phyloP scores from a whole-genome alignment of 2,329 filamentous ascomycete species.

The Bipolaris cookei region DNA sequence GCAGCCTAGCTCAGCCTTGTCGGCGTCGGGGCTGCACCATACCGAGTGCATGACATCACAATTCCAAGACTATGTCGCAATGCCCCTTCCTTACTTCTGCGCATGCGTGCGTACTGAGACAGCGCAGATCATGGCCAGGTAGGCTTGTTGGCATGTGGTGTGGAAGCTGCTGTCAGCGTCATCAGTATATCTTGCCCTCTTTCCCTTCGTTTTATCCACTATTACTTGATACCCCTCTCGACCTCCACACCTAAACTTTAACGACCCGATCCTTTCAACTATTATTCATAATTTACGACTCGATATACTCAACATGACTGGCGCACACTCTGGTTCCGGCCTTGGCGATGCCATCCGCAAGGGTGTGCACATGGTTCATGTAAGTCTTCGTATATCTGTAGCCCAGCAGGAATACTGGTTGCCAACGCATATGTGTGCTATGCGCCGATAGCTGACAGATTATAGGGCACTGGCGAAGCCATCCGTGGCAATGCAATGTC shows the following conservation, averaged over 20 bases:
- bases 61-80: conserved; percentile 14
- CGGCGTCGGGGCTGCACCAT: conserved; percentile 1
- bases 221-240: background rate
- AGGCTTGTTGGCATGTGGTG: conserved; percentile 10
- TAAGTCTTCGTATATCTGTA: conserved; percentile 20
- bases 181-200: conserved; percentile 1
- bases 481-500: conserved; percentile 49
- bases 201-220: background rate
- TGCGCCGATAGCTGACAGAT: conserved; percentile 15
- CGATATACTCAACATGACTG: conserved; percentile 30
- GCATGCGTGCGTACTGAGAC: background rate
- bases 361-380: conserved; percentile 45
- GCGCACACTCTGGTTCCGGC: conserved; percentile 29
- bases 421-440: too few species aligned
- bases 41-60: conserved; percentile 21
- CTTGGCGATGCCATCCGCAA: conserved; percentile 44
- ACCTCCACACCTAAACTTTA: conserved; percentile 5
- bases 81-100: conserved; percentile 18
- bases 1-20: conserved; percentile 12
- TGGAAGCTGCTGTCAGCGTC: conserved; percentile 4
- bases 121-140: conserved; percentile 22
- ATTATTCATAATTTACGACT: background rate
- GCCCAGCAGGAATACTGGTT: too few species aligned
- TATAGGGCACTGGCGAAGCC: conserved; percentile 47
- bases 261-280: background rate